phyloP scores from a whole-genome alignment of 2,329 filamentous ascomycete species.

The Colletotrichum lindemuthianum region DNA sequence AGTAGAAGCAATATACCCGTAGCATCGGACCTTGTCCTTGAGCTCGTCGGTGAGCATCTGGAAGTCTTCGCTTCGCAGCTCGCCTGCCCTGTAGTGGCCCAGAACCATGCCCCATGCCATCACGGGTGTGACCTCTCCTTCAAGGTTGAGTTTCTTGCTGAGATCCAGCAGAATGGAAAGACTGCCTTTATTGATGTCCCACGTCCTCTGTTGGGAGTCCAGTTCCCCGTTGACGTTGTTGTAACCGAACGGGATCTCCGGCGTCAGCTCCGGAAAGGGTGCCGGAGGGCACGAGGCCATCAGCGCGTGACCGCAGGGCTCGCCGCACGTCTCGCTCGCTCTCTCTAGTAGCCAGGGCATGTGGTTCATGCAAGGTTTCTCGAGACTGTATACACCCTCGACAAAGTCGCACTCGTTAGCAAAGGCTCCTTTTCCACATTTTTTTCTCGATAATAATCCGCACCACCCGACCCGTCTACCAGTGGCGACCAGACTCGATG shows the following conservation, averaged over 20 bases:
- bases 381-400: constrained; percentile 70
- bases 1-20: constrained; percentile 73
- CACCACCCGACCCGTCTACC: constrained; percentile 30
- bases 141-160: constrained; percentile 82
- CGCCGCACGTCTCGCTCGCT: constrained; percentile 67
- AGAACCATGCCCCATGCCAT: constrained; percentile 92
- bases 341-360: constrained; percentile 80
- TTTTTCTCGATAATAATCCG: constrained; percentile 12
- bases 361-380: constrained; percentile 93
- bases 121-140: constrained; percentile 92
- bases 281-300: constrained; percentile 92
- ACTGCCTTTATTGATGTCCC: constrained; percentile 80
- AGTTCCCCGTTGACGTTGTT: constrained; percentile 47
- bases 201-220: constrained; percentile 75
- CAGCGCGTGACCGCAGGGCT: constrained; percentile 86
- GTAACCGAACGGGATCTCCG: constrained; percentile 64
- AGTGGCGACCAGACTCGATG: constrained; percentile 29
- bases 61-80: constrained; percentile 76
- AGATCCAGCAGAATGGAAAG: constrained; percentile 85
- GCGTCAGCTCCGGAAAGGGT: constrained; percentile 59
- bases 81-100: constrained; percentile 73
- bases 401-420: constrained; percentile 56
- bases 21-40: constrained; percentile 85
- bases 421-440: constrained; percentile 42
- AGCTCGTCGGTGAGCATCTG: constrained; percentile 78